phyloP scores from a whole-genome alignment of 352 stramenopile species.

The Pythium dissimile region DNA sequence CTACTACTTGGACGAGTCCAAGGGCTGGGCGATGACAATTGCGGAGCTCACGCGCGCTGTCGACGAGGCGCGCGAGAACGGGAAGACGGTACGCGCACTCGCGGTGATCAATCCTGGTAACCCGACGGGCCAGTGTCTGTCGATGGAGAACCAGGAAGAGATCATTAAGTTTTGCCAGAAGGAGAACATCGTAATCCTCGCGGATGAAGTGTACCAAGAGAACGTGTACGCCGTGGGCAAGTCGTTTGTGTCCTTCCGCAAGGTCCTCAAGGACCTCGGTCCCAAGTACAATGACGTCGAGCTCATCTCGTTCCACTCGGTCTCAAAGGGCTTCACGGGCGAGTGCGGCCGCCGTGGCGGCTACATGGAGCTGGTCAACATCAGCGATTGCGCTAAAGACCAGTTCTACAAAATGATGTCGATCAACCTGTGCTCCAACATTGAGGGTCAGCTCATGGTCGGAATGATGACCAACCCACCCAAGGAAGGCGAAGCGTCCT shows the following conservation, averaged over 20 bases:
- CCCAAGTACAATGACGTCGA: slow-evolving; percentile 87
- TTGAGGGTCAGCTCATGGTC: slow-evolving; percentile 97
- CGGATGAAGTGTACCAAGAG: slow-evolving; percentile 99
- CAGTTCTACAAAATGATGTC: slow-evolving; percentile 99
- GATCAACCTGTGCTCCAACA: slow-evolving; percentile 96
- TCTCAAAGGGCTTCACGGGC: slow-evolving; percentile 98
- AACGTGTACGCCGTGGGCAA: slow-evolving; percentile 96
- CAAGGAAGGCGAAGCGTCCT: slow-evolving; percentile 86
- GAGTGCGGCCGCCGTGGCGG: slow-evolving; percentile 97
- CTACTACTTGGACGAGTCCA: slow-evolving; percentile 98
- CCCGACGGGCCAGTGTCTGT: slow-evolving; percentile 92
- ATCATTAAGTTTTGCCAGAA: slow-evolving; percentile 95
- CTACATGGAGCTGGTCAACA: slow-evolving; percentile 97
- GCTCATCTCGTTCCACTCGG: slow-evolving; percentile 98
- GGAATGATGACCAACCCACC: slow-evolving; percentile 98
- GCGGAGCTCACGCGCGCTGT: slow-evolving; percentile 91
- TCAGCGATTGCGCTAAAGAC: slow-evolving; percentile 89
- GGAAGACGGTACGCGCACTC: slow-evolving; percentile 92
- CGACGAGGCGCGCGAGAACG: slow-evolving; percentile 77
- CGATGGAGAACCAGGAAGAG: slow-evolving; percentile 88
- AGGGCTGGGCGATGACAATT: slow-evolving; percentile 87
- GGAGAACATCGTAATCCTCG: slow-evolving; percentile 94
- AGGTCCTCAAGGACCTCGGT: slow-evolving; percentile 90
- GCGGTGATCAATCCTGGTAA: slow-evolving; percentile 99
- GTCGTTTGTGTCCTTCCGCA: slow-evolving; percentile 95